Conservation (phyloP, 768 basidiomycete species). For the Suillus paluster region DNA sequence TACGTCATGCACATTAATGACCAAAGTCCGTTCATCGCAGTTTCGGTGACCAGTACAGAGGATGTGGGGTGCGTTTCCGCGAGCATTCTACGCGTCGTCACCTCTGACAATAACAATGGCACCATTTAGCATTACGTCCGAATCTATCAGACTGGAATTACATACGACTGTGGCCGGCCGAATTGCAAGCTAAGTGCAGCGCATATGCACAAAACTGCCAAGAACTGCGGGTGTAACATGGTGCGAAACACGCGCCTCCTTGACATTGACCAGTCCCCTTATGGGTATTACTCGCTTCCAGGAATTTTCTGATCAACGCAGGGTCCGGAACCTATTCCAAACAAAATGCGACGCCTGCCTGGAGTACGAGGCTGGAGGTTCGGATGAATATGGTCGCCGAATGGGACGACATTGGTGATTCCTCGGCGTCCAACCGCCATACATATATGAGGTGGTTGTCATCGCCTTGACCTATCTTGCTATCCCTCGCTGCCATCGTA, state of each 20-base stretch:
- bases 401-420: slow-evolving; percentile 27
- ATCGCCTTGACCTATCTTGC: slow-evolving; percentile 1
- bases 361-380: slow-evolving; percentile 28
- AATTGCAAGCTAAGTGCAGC: slow-evolving; percentile 57
- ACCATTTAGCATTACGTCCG: slow-evolving; percentile 61
- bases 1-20: slow-evolving; percentile 15
- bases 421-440: slow-evolving; percentile 10
- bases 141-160: slow-evolving; percentile 64
- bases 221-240: slow-evolving; percentile 60
- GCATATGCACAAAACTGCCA: slow-evolving; percentile 64
- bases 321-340: slow-evolving; percentile 69
- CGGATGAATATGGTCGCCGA: slow-evolving; percentile 38
- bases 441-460: not conserved
- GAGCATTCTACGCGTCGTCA: not conserved
- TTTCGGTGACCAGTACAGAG: slow-evolving; percentile 47
- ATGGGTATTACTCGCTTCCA: slow-evolving; percentile 22
- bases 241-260: slow-evolving; percentile 19
- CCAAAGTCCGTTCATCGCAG: slow-evolving; percentile 23
- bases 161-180: slow-evolving; percentile 55
- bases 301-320: slow-evolving; percentile 51
- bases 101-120: slow-evolving; percentile 8
- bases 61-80: slow-evolving; percentile 41
- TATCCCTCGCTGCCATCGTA: not conserved
- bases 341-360: slow-evolving; percentile 63
- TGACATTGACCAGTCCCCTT: slow-evolving; percentile 1